Base-by-base conservation (phyloP, 495 filamentous ascomycete genomes). In the Annulohypoxylon moriforme region DNA sequence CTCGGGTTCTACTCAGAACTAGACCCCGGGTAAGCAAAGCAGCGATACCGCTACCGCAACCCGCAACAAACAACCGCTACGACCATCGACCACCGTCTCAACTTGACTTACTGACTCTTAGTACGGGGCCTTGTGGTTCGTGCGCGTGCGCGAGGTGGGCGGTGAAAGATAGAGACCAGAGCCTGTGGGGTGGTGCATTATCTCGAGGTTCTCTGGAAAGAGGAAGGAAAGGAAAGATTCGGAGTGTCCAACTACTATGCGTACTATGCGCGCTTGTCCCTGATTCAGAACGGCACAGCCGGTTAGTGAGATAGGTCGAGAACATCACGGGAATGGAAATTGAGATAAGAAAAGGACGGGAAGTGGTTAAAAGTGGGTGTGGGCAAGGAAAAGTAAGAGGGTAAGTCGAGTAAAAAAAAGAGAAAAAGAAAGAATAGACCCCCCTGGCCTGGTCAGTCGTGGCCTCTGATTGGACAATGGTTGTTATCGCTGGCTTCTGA, bases 301-400 rank as follows among this genome's bases (percentile, higher is more conserved):
- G 49, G 49, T 44, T 40, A 64, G 57, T 42, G 11, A 55, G 60
- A 64, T 55, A 70, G 50, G 63, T 64, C 64, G 68, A 70, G 63
- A 60, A 71, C 64, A 74, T 74, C 44, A 61, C 55, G 52, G 63
- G 25, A 67, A 67, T 60, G 29, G 8, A 8, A 59, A 20, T 33
- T 40, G 34, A 14, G 68, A 74, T 74, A 74, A 74, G 68, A 60
- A 62, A 67, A 68, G 38, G 33, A 53, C 40, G 59, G 69, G 53
- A 68, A 68, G 60, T 68, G 60, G 55, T 60, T 64, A 40, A 70
- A 64, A 68, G 60, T 67, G 62, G 71, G 63, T 66, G 64, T 67
- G 31, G 24, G 29, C 61, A 29, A 58, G 13, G 67, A 71, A 14
- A 53, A 47, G 62, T 70, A 31, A 70, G 67, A 74, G 68, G 67